Percentiles rank a stretch among this genome's conserved stretches.
phyloP scores from a whole-genome alignment of 208 protist genomes.

The Lotmaria passim region DNA sequence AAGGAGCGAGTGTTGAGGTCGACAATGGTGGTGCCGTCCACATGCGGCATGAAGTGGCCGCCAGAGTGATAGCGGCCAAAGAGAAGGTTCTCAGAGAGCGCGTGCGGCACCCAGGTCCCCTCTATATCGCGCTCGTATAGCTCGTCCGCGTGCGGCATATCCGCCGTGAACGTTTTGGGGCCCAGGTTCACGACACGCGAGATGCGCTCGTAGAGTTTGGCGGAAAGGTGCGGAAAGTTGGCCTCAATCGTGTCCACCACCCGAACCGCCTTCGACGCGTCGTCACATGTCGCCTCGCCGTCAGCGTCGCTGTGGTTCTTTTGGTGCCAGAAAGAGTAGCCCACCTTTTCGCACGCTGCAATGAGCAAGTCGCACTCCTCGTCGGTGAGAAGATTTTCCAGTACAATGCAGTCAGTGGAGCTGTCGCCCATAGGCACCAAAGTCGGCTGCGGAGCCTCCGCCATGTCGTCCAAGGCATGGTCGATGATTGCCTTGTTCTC shows the following conservation, averaged over 20 bases:
- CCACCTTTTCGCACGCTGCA: conserved; percentile 71
- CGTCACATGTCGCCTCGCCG: conserved; percentile 44
- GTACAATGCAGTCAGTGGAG: conserved; percentile 72
- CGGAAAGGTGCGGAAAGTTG: conserved; percentile 64
- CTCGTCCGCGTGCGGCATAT: conserved; percentile 62
- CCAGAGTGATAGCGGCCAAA: conserved; percentile 81
- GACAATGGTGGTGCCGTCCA: conserved; percentile 87
- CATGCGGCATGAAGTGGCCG: conserved; percentile 93
- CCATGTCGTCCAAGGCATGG: conserved; percentile 32
- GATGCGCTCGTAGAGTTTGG: conserved; percentile 72
- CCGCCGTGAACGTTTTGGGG: conserved; percentile 59
- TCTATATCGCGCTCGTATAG: conserved; percentile 81
- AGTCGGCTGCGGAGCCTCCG: conserved; percentile 22
- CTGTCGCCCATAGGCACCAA: conserved; percentile 24
- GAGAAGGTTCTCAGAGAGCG: conserved; percentile 78
- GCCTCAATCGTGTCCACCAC: conserved; percentile 90
- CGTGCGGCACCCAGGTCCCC: conserved; percentile 78
- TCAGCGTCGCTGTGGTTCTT: conserved; percentile 51
- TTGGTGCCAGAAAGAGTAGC: conserved; percentile 84
- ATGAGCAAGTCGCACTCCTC: conserved; percentile 77
- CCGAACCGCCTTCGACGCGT: conserved; percentile 61
- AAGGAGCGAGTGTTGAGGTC: conserved; percentile 90
- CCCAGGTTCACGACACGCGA: conserved; percentile 54
- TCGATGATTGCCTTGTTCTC: conserved; percentile 77
- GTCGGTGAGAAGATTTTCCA: conserved; percentile 77